Evolutionary conservation across 1,284 basidiomycete genomes (phyloP).

Genomic region (Sphagnurus paluster): DNA sequence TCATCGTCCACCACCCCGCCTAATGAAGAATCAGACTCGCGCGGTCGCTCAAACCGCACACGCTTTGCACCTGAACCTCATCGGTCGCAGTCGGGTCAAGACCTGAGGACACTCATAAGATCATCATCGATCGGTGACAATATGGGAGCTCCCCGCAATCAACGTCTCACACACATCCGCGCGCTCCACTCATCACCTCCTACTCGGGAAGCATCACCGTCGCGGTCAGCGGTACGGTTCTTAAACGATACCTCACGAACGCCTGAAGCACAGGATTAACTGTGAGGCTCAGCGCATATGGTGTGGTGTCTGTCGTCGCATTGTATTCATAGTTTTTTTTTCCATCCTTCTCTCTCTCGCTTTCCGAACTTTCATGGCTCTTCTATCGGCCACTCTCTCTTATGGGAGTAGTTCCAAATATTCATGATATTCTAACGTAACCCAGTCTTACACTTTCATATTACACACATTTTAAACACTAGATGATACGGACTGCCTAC

Average conservation of each 20-base stretch:
- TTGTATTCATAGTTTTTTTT: too few relatives aligned
- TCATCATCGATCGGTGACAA: conserved; percentile 5
- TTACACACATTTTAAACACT: too few relatives aligned
- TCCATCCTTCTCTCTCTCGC: too few relatives aligned
- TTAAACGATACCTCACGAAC: conserved; percentile 33
- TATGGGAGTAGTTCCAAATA: too few relatives aligned
- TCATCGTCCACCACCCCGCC: conserved; percentile 1
- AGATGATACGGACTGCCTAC: too few relatives aligned
- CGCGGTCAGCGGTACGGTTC: conserved; percentile 51
- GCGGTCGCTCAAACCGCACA: conserved; percentile 2
- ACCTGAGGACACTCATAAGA: neutral
- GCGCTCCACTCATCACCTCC: conserved; percentile 33
- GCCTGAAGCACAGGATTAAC: too few relatives aligned
- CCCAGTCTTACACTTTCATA: too few relatives aligned
- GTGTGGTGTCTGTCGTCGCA: too few relatives aligned
- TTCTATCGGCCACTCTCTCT: too few relatives aligned
- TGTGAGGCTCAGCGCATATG: too few relatives aligned
- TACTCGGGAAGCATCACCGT: conserved; percentile 47
- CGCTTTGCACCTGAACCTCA: neutral
- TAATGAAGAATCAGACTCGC: conserved; percentile 5
- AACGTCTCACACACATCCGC: conserved; percentile 34
- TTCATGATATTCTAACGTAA: too few relatives aligned
- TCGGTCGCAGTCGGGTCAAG: neutral
- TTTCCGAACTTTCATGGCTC: too few relatives aligned
- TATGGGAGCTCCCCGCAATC: conserved; percentile 23